A percentile compares a stretch with the other conserved stretches of the same genome.
These are phyloP conservation scores for Russula dissimulans DNA, from an alignment of 768 basidiomycete genomes.

Conservation along the genomic window DNA sequence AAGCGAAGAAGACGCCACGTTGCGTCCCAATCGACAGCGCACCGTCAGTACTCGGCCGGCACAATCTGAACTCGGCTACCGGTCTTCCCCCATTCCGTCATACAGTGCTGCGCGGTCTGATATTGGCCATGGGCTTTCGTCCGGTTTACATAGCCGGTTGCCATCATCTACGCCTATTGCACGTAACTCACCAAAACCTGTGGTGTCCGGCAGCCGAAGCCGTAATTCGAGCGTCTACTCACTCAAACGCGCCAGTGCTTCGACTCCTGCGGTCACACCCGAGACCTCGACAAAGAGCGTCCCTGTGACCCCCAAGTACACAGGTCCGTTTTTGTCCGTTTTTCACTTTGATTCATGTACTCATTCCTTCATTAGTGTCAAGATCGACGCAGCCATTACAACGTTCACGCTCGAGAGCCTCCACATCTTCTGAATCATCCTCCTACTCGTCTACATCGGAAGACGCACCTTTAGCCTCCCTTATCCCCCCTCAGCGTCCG, in stretches of 20 bases:
- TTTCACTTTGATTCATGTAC: neutral
- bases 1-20: slow-evolving; percentile 27
- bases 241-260: slow-evolving; percentile 44
- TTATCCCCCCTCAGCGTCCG: slow-evolving; percentile 55
- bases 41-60: slow-evolving; percentile 24
- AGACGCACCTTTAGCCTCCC: slow-evolving; percentile 53
- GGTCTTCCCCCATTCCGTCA: neutral
- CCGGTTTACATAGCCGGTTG: neutral
- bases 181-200: neutral
- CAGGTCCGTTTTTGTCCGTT: neutral
- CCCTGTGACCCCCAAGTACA: slow-evolving; percentile 25
- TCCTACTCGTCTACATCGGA: slow-evolving; percentile 37
- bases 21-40: slow-evolving; percentile 28
- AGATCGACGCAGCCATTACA: neutral
- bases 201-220: neutral
- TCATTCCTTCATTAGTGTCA: neutral
- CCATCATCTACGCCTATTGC: neutral
- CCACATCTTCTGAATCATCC: slow-evolving; percentile 24
- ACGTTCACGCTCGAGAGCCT: slow-evolving; percentile 19
- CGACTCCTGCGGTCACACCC: slow-evolving; percentile 49
- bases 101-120: slow-evolving; percentile 4
- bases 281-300: slow-evolving; percentile 44
- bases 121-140: slow-evolving; percentile 11
- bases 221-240: slow-evolving; percentile 19
- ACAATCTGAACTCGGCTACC: slow-evolving; percentile 25